Conservation (phyloP, 768 basidiomycete genomes). For the Mrakia gelida region DNA sequence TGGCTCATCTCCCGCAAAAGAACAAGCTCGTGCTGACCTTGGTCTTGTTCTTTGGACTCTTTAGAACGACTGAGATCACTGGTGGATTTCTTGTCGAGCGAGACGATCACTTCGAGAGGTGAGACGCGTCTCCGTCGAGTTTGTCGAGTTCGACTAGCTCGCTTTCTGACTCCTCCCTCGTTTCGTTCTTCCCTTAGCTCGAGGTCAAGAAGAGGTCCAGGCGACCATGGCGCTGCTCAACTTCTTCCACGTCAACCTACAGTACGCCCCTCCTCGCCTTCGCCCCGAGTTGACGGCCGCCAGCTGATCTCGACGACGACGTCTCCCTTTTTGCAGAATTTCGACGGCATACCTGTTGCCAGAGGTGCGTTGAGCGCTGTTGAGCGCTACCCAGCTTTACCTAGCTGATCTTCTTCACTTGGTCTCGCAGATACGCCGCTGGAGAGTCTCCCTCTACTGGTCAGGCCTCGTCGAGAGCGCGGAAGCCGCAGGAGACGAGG, state of each 20-base stretch:
- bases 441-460: background rate
- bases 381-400: no score
- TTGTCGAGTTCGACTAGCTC: background rate
- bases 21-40: background rate
- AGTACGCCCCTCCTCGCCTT: background rate
- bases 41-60: background rate
- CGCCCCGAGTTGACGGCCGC: background rate
- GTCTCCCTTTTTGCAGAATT: background rate
- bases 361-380: background rate
- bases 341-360: background rate
- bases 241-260: slow-evolving; percentile 13
- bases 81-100: background rate
- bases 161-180: background rate
- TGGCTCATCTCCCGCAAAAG: no score
- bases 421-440: slow-evolving; percentile 3
- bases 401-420: background rate
- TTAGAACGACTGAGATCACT: background rate
- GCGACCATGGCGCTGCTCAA: background rate
- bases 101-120: slow-evolving; percentile 13
- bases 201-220: slow-evolving; percentile 8
- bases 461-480: background rate
- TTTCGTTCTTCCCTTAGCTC: background rate
- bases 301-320: background rate
- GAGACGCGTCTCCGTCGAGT: background rate
- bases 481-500: background rate